Evolutionary conservation across 2,329 filamentous ascomycete genomes (phyloP).

Genomic region (Penicillium italicum): DNA sequence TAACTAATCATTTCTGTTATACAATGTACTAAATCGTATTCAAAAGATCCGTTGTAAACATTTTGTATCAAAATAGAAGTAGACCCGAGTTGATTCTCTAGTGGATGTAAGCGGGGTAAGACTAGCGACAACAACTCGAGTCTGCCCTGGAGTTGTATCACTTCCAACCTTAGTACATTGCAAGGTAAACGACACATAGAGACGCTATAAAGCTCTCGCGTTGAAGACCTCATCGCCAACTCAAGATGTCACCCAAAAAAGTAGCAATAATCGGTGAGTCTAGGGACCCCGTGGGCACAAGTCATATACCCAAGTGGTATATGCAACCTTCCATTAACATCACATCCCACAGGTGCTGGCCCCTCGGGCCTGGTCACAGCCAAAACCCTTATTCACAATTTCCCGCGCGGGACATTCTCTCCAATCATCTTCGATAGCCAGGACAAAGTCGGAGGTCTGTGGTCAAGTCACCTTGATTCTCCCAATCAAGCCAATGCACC

Average conservation of each 20-base stretch:
- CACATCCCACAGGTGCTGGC: conserved; percentile 55
- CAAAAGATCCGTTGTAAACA: not conserved
- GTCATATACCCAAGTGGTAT: not conserved
- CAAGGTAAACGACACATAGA: not conserved
- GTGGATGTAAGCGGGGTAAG: conserved; percentile 8
- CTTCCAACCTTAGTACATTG: not conserved
- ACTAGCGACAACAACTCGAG: not conserved
- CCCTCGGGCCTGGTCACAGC: conserved; percentile 66
- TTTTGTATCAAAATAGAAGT: not conserved
- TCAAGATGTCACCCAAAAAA: conserved; percentile 37
- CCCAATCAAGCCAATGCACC: not conserved
- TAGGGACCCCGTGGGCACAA: not conserved
- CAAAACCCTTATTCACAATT: conserved; percentile 67
- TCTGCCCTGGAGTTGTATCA: not conserved
- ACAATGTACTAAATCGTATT: not conserved
- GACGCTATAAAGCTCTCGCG: not conserved
- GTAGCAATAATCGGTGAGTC: conserved; percentile 52
- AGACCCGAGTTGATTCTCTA: not conserved
- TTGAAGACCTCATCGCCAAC: not conserved
- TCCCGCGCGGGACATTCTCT: conserved; percentile 53
- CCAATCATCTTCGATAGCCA: conserved; percentile 69
- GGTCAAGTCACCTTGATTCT: conserved; percentile 51
- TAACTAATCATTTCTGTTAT: not conserved
- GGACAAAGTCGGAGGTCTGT: conserved; percentile 69
- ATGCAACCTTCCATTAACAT: conserved; percentile 2